Evolutionary conservation across 2,329 filamentous ascomycete species (phyloP).

Genomic region (Botryotinia globosa): DNA sequence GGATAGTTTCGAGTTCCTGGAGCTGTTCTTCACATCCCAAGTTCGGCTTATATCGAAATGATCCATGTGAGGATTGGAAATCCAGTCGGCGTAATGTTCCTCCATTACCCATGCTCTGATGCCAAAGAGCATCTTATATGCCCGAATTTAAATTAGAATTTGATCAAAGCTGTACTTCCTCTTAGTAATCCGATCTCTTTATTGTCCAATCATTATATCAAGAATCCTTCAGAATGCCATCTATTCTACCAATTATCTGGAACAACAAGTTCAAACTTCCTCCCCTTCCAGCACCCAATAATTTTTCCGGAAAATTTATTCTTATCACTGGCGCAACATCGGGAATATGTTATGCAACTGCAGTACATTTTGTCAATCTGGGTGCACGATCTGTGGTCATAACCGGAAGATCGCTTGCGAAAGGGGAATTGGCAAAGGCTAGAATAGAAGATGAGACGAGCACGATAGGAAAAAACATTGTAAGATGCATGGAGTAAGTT

Average conservation of each 20-base stretch:
- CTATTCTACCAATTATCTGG: constrained; percentile 23
- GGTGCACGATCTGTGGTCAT: constrained; percentile 44
- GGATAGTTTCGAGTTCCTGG: too few relatives aligned
- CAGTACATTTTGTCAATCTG: constrained; percentile 43
- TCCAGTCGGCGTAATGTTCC: constrained; percentile 19
- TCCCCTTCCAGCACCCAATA: constrained; percentile 29
- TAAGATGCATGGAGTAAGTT: constrained; percentile 24
- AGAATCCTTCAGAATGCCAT: background rate
- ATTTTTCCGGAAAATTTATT: constrained; percentile 36
- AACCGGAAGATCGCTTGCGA: constrained; percentile 40
- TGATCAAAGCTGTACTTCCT: background rate
- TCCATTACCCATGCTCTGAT: background rate
- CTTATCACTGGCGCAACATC: constrained; percentile 45
- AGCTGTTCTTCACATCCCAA: background rate
- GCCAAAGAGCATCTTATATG: constrained; percentile 15
- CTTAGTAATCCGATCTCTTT: background rate
- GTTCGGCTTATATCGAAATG: background rate
- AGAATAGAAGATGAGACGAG: constrained; percentile 38
- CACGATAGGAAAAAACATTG: constrained; percentile 25
- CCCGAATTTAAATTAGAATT: constrained; percentile 1
- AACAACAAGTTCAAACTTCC: constrained; percentile 33
- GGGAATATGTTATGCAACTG: constrained; percentile 44
- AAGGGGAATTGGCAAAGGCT: constrained; percentile 41
- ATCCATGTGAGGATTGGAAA: constrained; percentile 8
- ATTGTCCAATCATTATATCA: background rate